Evolutionary conservation across 2,329 filamentous ascomycete species (phyloP).

Genomic region (Dothiorella sarmentorum): DNA sequence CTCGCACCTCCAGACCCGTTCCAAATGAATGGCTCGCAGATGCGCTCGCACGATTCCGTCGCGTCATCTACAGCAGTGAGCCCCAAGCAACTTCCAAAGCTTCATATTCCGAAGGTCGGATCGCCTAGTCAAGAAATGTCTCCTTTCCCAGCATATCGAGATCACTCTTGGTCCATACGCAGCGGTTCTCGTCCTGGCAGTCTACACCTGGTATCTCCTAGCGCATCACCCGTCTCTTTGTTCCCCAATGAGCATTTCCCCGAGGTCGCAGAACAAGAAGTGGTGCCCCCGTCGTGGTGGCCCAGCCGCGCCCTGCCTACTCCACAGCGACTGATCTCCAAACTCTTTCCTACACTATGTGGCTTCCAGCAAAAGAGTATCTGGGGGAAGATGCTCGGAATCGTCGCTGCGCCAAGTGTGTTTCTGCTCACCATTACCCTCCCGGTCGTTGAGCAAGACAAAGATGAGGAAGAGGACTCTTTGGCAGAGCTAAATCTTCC

Average conservation of each 20-base stretch:
- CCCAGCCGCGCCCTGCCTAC: slow-evolving; percentile 70
- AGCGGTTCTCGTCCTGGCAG: slow-evolving; percentile 51
- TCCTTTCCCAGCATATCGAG: slow-evolving; percentile 67
- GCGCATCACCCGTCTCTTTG: slow-evolving; percentile 46
- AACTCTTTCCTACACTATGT: slow-evolving; percentile 82
- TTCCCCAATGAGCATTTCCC: slow-evolving; percentile 47
- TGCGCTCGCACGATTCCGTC: not conserved
- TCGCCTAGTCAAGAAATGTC: slow-evolving; percentile 32
- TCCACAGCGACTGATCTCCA: slow-evolving; percentile 66
- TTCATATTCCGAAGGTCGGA: slow-evolving; percentile 37
- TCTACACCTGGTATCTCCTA: slow-evolving; percentile 53
- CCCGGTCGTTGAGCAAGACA: slow-evolving; percentile 77
- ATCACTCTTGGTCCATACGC: slow-evolving; percentile 45
- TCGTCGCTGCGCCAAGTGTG: slow-evolving; percentile 84
- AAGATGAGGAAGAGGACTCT: slow-evolving; percentile 32
- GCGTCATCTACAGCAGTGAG: slow-evolving; percentile 17
- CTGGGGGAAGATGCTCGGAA: slow-evolving; percentile 78
- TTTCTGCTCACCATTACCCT: slow-evolving; percentile 86
- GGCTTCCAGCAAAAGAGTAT: slow-evolving; percentile 77
- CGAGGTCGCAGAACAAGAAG: slow-evolving; percentile 39
- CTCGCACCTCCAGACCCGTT: slow-evolving; percentile 40
- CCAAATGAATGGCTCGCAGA: not conserved
- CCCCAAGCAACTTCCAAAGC: slow-evolving; percentile 37
- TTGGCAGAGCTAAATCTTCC: slow-evolving; percentile 31
- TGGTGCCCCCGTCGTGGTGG: slow-evolving; percentile 67